phyloP scores from a whole-genome alignment of 2,329 filamentous ascomycete genomes.

The Colletotrichum coccodes region DNA sequence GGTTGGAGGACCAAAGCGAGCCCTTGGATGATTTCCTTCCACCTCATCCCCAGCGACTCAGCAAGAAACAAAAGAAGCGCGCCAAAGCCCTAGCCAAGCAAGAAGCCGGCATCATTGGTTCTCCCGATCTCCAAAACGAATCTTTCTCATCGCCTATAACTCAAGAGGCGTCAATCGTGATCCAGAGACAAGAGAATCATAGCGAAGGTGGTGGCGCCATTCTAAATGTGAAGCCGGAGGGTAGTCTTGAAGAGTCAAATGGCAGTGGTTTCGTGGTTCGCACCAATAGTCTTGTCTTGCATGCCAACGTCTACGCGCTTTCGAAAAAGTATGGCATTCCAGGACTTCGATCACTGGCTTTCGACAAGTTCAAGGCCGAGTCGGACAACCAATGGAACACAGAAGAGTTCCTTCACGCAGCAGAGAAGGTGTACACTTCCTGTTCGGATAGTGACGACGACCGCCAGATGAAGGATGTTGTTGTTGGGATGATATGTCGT shows the following conservation, averaged over 20 bases:
- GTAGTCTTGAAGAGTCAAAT: not conserved
- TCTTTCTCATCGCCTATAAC: not conserved
- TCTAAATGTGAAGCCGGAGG: not conserved
- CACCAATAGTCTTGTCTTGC: constrained; percentile 7
- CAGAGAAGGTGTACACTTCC: constrained; percentile 8
- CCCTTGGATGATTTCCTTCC: constrained; percentile 20
- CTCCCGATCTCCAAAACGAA: not conserved
- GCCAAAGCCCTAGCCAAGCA: constrained; percentile 11
- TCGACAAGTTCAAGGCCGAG: constrained; percentile 15
- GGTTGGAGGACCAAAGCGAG: not conserved
- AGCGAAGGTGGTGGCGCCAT: not conserved
- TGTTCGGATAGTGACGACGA: constrained; percentile 9
- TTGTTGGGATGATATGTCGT: constrained; percentile 19
- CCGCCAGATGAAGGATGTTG: constrained; percentile 19
- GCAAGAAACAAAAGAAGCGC: constrained; percentile 27
- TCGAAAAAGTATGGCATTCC: constrained; percentile 20
- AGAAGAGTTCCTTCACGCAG: constrained; percentile 21
- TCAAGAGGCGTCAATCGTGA: not conserved
- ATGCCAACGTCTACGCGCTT: constrained; percentile 19
- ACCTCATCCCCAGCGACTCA: constrained; percentile 3
- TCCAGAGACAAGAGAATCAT: constrained; percentile 2
- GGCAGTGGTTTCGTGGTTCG: too few relatives aligned
- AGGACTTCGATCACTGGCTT: not conserved
- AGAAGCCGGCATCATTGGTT: not conserved
- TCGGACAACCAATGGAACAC: constrained; percentile 24